Percentiles rank a stretch among this genome's conserved stretches.
Conservation (phyloP, 2,329 filamentous ascomycete genomes). For the Thelonectria discophora region DNA sequence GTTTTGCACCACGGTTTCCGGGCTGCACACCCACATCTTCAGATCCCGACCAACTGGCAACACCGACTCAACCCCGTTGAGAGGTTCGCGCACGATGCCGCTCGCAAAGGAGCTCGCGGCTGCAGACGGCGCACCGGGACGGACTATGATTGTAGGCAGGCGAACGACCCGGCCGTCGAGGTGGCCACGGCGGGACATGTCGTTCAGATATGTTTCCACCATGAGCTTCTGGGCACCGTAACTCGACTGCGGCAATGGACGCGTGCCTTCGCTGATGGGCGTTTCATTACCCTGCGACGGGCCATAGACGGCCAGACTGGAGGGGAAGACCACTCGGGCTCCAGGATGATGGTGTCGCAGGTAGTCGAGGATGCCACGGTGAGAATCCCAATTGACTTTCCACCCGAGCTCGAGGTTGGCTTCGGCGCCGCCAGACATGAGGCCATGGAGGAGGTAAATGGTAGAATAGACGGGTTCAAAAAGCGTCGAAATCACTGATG, state of each 20-base stretch:
- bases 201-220: slow-evolving; percentile 55
- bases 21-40: slow-evolving; percentile 61
- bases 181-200: slow-evolving; percentile 57
- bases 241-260: slow-evolving; percentile 60
- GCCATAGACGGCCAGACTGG: slow-evolving; percentile 67
- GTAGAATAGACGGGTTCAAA: slow-evolving; percentile 49
- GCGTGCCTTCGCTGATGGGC: slow-evolving; percentile 31
- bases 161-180: slow-evolving; percentile 65
- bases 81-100: slow-evolving; percentile 67
- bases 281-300: slow-evolving; percentile 1
- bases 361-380: slow-evolving; percentile 60
- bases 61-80: slow-evolving; percentile 53
- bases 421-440: slow-evolving; percentile 70
- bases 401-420: slow-evolving; percentile 64
- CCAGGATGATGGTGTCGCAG: slow-evolving; percentile 56
- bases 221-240: slow-evolving; percentile 71
- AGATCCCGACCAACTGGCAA: slow-evolving; percentile 58
- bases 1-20: slow-evolving; percentile 58
- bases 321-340: slow-evolving; percentile 64
- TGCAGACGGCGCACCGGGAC: slow-evolving; percentile 66
- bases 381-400: slow-evolving; percentile 66
- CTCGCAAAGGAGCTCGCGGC: slow-evolving; percentile 68
- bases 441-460: slow-evolving; percentile 68
- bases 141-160: slow-evolving; percentile 68
- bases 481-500: slow-evolving; percentile 37